Evolutionary conservation across 768 basidiomycete genomes (phyloP).

Genomic region (Neoboletus brunneissimus): DNA sequence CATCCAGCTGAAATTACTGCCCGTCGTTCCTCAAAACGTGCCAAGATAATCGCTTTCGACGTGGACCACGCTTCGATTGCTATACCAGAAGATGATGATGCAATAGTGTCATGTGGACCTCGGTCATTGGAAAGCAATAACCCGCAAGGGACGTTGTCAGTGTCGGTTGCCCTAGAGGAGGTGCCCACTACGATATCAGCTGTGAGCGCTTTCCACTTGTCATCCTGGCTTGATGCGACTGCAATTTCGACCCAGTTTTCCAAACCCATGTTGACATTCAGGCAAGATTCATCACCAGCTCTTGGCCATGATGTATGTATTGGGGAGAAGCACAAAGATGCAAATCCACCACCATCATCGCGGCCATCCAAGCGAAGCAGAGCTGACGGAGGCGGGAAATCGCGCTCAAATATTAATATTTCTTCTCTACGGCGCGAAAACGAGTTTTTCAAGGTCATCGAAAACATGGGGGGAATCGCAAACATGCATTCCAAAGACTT

Average conservation of each 20-base stretch:
- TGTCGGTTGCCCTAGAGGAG: background rate
- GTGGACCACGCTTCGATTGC: background rate
- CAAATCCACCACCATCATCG: background rate
- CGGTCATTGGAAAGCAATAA: background rate
- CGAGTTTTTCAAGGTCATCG: slow-evolving; percentile 68
- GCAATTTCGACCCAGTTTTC: background rate
- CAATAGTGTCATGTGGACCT: background rate
- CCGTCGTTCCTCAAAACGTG: slow-evolving; percentile 5
- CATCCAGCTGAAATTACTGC: background rate
- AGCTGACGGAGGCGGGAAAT: slow-evolving; percentile 7
- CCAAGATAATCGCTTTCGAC: background rate
- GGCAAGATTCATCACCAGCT: background rate
- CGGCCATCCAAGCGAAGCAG: slow-evolving; percentile 26
- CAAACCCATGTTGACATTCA: background rate
- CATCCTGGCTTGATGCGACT: background rate
- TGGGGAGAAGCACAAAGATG: slow-evolving; percentile 17
- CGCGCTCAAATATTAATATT: slow-evolving; percentile 55
- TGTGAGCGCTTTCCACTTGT: slow-evolving; percentile 3
- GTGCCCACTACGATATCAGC: background rate
- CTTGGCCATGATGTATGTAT: background rate
- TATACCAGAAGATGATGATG: background rate
- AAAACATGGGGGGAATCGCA: slow-evolving; percentile 62
- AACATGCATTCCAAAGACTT: slow-evolving; percentile 69
- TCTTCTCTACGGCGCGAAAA: slow-evolving; percentile 79
- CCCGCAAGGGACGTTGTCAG: background rate